These are phyloP conservation scores for Coriolopsis trogii DNA, from an alignment of 1,284 basidiomycete genomes.

Conservation along the genomic window DNA sequence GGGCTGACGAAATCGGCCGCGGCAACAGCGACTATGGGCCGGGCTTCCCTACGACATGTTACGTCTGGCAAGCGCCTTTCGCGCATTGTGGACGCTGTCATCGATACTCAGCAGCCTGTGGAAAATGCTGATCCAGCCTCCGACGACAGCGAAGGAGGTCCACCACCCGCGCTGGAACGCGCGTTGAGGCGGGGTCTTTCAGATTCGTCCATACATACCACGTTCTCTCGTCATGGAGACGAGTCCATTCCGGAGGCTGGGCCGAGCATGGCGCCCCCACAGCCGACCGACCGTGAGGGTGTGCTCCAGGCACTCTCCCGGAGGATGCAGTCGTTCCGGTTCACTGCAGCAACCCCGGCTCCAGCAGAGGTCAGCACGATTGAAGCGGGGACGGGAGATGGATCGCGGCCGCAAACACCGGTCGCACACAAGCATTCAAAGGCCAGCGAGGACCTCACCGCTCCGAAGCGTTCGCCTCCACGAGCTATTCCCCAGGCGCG, in stretches of 20 bases:
- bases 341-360: constrained; percentile 11
- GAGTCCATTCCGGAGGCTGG: constrained; percentile 16
- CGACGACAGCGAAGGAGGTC: constrained; percentile 47
- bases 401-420: constrained; percentile 20
- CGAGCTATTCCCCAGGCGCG: constrained; percentile 21
- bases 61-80: constrained; percentile 26
- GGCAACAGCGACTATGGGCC: constrained; percentile 30
- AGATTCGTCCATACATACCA: constrained; percentile 89
- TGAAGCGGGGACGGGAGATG: constrained; percentile 1
- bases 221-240: constrained; percentile 63
- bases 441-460: constrained; percentile 10
- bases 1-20: constrained; percentile 11
- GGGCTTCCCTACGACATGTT: constrained; percentile 25
- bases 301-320: constrained; percentile 55
- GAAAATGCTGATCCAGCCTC: constrained; percentile 49
- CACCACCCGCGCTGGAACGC: constrained; percentile 53
- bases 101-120: constrained; percentile 24
- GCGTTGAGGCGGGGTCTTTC: constrained; percentile 81
- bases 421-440: constrained; percentile 9
- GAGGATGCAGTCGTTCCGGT: constrained; percentile 48
- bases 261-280: constrained; percentile 8
- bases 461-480: constrained; percentile 23
- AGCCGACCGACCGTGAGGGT: constrained; percentile 43
- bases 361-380: constrained; percentile 7
- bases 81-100: constrained; percentile 32